These are phyloP conservation scores for Aspergillus brasiliensis DNA, from an alignment of 2,329 filamentous ascomycete species.

Conservation along the genomic window DNA sequence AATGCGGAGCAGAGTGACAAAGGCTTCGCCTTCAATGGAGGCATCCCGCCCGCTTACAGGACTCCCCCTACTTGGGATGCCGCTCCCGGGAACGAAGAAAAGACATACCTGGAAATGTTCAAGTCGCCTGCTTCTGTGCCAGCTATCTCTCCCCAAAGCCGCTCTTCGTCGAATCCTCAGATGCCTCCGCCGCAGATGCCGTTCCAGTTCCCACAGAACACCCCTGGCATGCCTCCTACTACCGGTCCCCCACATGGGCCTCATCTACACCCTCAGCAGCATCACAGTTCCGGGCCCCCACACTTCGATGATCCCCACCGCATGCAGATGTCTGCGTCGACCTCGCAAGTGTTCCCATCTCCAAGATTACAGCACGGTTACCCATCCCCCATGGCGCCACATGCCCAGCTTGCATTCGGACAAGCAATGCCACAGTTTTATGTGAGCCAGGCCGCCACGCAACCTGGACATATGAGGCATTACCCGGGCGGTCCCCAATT, in stretches of 20 bases:
- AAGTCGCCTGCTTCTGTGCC: constrained; percentile 64
- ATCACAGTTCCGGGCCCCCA: constrained; percentile 67
- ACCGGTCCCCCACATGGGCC: constrained; percentile 75
- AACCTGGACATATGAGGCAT: constrained; percentile 71
- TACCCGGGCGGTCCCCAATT: constrained; percentile 74
- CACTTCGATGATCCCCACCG: constrained; percentile 80
- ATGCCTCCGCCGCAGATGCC: constrained; percentile 81
- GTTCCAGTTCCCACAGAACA: constrained; percentile 76
- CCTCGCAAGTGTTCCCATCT: constrained; percentile 81
- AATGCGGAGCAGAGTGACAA: constrained; percentile 53
- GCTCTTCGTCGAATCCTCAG: constrained; percentile 63
- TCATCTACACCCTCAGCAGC: constrained; percentile 74
- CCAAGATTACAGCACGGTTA: constrained; percentile 76
- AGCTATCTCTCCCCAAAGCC: constrained; percentile 70
- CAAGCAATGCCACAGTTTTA: constrained; percentile 73
- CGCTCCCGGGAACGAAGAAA: constrained; percentile 69
- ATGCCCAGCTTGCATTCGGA: constrained; percentile 69
- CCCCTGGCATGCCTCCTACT: constrained; percentile 66
- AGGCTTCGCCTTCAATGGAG: constrained; percentile 74
- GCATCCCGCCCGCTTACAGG: constrained; percentile 81
- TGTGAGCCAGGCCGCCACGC: constrained; percentile 68
- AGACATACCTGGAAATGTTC: constrained; percentile 79
- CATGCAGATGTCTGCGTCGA: constrained; percentile 82
- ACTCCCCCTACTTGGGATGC: constrained; percentile 84
- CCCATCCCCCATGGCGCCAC: constrained; percentile 67